phyloP scores from a whole-genome alignment of 495 filamentous ascomycete species.

The Tuber indicum region DNA sequence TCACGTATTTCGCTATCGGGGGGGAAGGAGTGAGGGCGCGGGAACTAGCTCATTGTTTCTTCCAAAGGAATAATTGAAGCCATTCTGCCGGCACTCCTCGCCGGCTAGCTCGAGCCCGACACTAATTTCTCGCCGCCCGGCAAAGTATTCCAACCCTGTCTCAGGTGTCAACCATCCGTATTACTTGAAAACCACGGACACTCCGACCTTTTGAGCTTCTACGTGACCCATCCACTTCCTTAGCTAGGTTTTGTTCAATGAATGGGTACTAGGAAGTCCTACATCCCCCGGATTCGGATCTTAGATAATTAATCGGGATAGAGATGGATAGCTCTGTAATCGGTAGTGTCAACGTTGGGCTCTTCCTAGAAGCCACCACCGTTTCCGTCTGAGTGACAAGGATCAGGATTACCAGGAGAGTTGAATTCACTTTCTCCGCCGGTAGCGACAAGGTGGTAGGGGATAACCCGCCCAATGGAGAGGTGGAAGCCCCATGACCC shows the following conservation, averaged over 20 bases:
- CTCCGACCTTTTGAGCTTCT: conserved; percentile 51
- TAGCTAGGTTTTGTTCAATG: conserved; percentile 41
- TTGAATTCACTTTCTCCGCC: conserved; percentile 52
- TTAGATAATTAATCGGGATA: conserved; percentile 54
- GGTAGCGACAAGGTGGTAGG: conserved; percentile 50
- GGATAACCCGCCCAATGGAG: conserved; percentile 51
- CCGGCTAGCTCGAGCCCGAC: conserved; percentile 50
- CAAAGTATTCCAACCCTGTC: conserved; percentile 43
- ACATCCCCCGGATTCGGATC: conserved; percentile 42
- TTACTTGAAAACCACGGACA: conserved; percentile 65
- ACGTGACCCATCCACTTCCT: conserved; percentile 61
- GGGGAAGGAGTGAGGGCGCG: background rate
- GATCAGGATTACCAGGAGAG: conserved; percentile 48
- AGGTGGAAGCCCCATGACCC: conserved; percentile 48
- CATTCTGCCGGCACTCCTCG: conserved; percentile 64
- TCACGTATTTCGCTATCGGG: background rate
- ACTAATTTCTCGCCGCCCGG: conserved; percentile 54
- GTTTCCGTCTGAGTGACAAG: conserved; percentile 55
- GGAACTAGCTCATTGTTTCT: conserved; percentile 42
- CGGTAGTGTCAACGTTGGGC: conserved; percentile 53
- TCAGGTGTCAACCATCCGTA: conserved; percentile 50
- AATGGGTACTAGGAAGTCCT: background rate
- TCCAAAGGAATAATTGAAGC: conserved; percentile 52
- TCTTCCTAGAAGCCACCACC: conserved; percentile 61
- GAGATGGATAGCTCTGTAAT: conserved; percentile 62